phyloP scores from a whole-genome alignment of 495 filamentous ascomycete species.

The Neurospora hispaniola region DNA sequence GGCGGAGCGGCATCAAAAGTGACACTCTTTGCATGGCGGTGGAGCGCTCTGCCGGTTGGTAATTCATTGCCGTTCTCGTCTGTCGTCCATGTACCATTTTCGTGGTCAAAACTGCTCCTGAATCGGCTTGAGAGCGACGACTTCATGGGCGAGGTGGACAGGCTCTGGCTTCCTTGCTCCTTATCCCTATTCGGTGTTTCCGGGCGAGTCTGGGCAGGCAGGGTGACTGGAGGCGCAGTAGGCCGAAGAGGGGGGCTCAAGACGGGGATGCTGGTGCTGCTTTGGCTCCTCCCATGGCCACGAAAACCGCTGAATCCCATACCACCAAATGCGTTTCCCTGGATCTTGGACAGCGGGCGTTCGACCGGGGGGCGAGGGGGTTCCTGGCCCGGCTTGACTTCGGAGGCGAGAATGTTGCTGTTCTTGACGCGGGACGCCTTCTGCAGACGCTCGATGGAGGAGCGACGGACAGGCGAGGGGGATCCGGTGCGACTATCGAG shows the following conservation, averaged over 20 bases:
- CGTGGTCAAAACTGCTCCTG: conserved; percentile 60
- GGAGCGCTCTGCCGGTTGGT: conserved; percentile 47
- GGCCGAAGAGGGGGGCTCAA: conserved; percentile 31
- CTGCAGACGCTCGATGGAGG: conserved; percentile 88
- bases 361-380: conserved; percentile 67
- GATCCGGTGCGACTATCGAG: conserved; percentile 49
- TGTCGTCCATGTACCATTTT: conserved; percentile 63
- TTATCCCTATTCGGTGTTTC: conserved; percentile 64
- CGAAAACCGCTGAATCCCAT: conserved; percentile 37
- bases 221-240: conserved; percentile 10
- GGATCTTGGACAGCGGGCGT: conserved; percentile 64
- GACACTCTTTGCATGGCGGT: conserved; percentile 86
- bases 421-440: conserved; percentile 91
- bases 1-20: conserved; percentile 92
- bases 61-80: conserved; percentile 44
- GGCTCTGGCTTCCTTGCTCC: not conserved
- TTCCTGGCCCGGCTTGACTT: conserved; percentile 83
- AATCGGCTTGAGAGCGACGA: conserved; percentile 73
- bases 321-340: conserved; percentile 50
- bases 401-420: conserved; percentile 86
- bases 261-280: conserved; percentile 37
- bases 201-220: conserved; percentile 17
- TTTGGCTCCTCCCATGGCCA: conserved; percentile 35
- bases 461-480: conserved; percentile 60
- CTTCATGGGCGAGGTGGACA: conserved; percentile 59